phyloP scores from a whole-genome alignment of 176 grass and related monocot genomes.

The Aegilops tauschii region DNA sequence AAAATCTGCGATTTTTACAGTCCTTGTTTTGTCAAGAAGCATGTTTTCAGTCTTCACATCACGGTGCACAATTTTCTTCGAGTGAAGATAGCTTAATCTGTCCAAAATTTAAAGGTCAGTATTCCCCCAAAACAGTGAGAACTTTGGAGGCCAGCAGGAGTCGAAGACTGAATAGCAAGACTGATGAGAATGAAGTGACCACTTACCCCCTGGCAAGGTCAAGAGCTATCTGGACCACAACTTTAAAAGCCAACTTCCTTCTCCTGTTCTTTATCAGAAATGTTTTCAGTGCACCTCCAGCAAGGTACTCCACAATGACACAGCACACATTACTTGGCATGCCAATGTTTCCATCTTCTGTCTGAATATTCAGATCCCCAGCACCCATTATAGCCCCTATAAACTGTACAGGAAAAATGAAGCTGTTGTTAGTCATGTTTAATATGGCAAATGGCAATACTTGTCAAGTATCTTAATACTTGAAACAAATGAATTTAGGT shows the following conservation, averaged over 20 bases:
- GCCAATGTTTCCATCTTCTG: slow-evolving; percentile 73
- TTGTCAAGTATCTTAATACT: not conserved
- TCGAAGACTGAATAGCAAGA: not conserved
- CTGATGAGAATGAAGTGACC: not conserved
- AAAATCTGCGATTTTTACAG: slow-evolving; percentile 92
- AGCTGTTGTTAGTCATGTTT: slow-evolving; percentile 12
- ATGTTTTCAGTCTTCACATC: slow-evolving; percentile 98
- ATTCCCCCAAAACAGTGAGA: not conserved
- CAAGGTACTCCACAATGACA: slow-evolving; percentile 88
- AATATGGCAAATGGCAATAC: not conserved
- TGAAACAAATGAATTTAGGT: not conserved
- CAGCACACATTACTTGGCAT: slow-evolving; percentile 89
- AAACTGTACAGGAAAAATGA: slow-evolving; percentile 55
- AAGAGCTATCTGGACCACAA: slow-evolving; percentile 80
- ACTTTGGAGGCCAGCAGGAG: not conserved
- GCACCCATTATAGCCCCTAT: slow-evolving; percentile 91
- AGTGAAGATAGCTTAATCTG: slow-evolving; percentile 96
- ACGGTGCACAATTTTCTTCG: slow-evolving; percentile 88
- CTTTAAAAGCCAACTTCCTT: slow-evolving; percentile 91
- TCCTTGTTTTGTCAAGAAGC: slow-evolving; percentile 92
- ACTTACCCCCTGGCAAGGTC: slow-evolving; percentile 90
- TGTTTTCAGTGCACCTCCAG: slow-evolving; percentile 80
- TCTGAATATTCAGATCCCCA: slow-evolving; percentile 81
- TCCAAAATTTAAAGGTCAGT: not conserved
- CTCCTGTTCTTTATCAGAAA: slow-evolving; percentile 95